Evolutionary conservation across 116 monocot species (phyloP).

Genomic region (Dioscorea cayenensis): DNA sequence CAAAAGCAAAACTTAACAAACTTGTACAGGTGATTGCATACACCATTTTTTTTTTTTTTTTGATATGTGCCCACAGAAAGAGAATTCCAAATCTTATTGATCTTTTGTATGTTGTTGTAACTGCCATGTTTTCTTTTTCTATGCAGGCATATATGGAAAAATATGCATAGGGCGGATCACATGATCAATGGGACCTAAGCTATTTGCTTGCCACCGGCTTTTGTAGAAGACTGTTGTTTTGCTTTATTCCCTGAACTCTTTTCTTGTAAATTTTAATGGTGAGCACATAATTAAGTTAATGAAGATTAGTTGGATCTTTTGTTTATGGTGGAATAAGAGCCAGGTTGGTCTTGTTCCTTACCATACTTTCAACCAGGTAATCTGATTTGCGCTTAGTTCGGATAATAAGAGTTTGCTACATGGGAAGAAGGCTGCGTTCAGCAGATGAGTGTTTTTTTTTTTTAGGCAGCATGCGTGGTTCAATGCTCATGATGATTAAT

Average conservation of each 20-base stretch:
- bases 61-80: background rate
- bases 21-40: slow-evolving; percentile 72
- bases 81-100: slow-evolving; percentile 22
- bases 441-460: no score
- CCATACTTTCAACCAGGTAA: no score
- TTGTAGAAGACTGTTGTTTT: background rate
- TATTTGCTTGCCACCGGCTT: background rate
- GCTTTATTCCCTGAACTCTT: background rate
- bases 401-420: no score
- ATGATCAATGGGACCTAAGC: background rate
- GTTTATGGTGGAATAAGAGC: no score
- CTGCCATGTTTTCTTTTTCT: background rate
- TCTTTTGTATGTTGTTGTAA: slow-evolving; percentile 10
- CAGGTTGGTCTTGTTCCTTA: no score
- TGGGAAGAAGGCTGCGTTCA: no score
- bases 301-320: no score
- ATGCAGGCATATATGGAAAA: slow-evolving; percentile 36
- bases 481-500: no score
- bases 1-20: slow-evolving; percentile 72
- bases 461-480: no score
- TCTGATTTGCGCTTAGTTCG: no score
- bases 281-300: background rate
- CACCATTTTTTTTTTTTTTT: background rate
- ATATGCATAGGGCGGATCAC: slow-evolving; percentile 22
- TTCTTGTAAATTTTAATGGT: slow-evolving; percentile 10